These are phyloP conservation scores for Cladorrhinum samala DNA, from an alignment of 495 filamentous ascomycete species.

Conservation along the genomic window DNA sequence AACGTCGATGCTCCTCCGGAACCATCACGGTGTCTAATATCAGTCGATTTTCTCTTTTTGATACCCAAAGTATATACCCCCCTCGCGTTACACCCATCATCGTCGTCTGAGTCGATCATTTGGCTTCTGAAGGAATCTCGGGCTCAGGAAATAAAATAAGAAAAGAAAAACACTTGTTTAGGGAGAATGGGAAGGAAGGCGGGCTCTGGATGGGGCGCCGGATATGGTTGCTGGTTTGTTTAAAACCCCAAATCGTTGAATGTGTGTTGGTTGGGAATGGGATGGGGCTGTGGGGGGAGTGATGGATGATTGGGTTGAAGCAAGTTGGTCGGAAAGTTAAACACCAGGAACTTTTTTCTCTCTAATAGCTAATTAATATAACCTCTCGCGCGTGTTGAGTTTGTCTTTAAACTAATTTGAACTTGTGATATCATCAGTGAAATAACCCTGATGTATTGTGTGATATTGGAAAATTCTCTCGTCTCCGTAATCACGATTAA, in stretches of 20 bases:
- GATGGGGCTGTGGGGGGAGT: neutral
- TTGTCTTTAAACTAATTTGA: too few species aligned
- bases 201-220: slow-evolving; percentile 10
- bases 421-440: too few species aligned
- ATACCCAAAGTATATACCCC: slow-evolving; percentile 31
- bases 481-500: too few species aligned
- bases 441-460: neutral
- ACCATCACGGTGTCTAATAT: neutral
- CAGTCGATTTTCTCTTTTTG: slow-evolving; percentile 23
- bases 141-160: slow-evolving; percentile 4
- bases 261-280: slow-evolving; percentile 10
- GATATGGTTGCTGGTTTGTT: slow-evolving; percentile 1
- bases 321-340: too few species aligned
- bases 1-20: neutral
- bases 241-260: too few species aligned
- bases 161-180: neutral
- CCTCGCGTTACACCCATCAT: slow-evolving; percentile 3
- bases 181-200: slow-evolving; percentile 1
- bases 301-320: slow-evolving; percentile 1
- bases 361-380: slow-evolving; percentile 32
- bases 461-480: too few species aligned
- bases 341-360: slow-evolving; percentile 7
- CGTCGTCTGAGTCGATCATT: slow-evolving; percentile 12
- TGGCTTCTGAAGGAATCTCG: slow-evolving; percentile 8
- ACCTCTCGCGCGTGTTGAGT: slow-evolving; percentile 31